Conservation (phyloP, 2,329 filamentous ascomycete species). For the Aspergillus sp. region DNA sequence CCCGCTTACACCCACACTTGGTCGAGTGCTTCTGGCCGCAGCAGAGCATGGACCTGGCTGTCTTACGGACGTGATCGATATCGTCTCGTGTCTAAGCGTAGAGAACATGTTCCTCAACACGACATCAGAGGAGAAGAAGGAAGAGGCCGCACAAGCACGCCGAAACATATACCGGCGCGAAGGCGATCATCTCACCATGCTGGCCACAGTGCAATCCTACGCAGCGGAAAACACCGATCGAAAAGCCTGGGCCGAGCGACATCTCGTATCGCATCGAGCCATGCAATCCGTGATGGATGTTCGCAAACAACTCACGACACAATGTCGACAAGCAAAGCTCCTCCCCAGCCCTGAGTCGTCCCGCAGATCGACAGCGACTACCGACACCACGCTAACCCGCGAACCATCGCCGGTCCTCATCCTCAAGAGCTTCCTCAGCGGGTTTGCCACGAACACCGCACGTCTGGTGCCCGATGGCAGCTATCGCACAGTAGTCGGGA, state of each 20-base stretch:
- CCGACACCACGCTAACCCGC: conserved; percentile 5
- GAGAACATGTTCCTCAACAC: conserved; percentile 56
- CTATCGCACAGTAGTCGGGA: conserved; percentile 54
- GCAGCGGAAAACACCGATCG: conserved; percentile 50
- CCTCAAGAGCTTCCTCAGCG: conserved; percentile 50
- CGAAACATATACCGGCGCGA: conserved; percentile 51
- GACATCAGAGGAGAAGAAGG: conserved; percentile 52
- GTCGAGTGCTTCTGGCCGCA: conserved; percentile 74
- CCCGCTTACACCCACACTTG: conserved; percentile 72
- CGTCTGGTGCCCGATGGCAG: conserved; percentile 52
- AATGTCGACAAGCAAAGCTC: conserved; percentile 45
- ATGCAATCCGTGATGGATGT: conserved; percentile 61
- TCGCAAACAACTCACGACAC: conserved; percentile 52
- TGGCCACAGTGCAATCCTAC: conserved; percentile 54
- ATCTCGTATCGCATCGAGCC: conserved; percentile 53
- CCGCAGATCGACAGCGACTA: conserved; percentile 3
- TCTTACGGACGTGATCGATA: conserved; percentile 74
- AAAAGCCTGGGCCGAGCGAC: conserved; percentile 51
- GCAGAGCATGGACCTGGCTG: conserved; percentile 63
- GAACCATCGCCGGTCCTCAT: conserved; percentile 43
- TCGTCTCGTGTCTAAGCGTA: conserved; percentile 60
- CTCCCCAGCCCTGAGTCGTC: conserved; percentile 20
- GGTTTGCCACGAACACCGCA: conserved; percentile 54
- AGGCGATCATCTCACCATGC: conserved; percentile 56
- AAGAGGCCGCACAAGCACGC: conserved; percentile 49